A percentile compares a stretch with the other conserved stretches of the same genome.
These are phyloP conservation scores for Chaetomium globosum DNA, from an alignment of 2,329 filamentous ascomycete genomes.

Conservation along the genomic window DNA sequence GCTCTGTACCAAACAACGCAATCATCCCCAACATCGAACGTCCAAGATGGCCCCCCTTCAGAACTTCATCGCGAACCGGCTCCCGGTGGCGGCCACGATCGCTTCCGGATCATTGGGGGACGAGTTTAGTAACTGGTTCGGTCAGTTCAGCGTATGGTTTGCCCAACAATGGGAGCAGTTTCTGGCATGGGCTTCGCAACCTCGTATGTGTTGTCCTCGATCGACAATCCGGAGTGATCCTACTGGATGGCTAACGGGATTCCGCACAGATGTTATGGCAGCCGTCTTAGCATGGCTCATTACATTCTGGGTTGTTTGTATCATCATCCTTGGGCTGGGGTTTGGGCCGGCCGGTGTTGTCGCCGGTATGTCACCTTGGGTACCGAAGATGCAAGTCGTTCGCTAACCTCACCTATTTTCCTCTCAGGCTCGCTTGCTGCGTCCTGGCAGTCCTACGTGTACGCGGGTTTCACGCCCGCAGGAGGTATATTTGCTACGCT, in stretches of 20 bases:
- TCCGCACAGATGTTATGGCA: not conserved
- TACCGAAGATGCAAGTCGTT: not conserved
- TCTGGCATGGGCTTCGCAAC: constrained; percentile 3
- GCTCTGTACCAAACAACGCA: not conserved
- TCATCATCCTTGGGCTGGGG: constrained; percentile 7
- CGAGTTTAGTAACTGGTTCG: not conserved
- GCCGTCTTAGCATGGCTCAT: constrained; percentile 9
- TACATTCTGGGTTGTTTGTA: constrained; percentile 3
- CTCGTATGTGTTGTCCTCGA: not conserved
- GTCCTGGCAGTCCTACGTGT: not conserved
- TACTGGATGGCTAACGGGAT: not conserved
- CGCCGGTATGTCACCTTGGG: not conserved
- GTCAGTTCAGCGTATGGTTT: not conserved
- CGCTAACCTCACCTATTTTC: not conserved
- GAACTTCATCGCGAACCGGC: constrained; percentile 1
- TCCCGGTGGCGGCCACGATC: constrained; percentile 7
- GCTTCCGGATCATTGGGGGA: not conserved
- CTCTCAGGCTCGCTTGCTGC: constrained; percentile 2
- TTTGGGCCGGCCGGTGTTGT: constrained; percentile 7
- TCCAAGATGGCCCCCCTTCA: not conserved
- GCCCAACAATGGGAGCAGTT: constrained; percentile 1
- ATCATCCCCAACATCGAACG: not conserved
- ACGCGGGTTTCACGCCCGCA: constrained; percentile 6
- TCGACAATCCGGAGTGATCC: no score
- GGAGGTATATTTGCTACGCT: not conserved